Evolutionary conservation across 306 rosid species (phyloP).

Genomic region (Medicago arabica): DNA sequence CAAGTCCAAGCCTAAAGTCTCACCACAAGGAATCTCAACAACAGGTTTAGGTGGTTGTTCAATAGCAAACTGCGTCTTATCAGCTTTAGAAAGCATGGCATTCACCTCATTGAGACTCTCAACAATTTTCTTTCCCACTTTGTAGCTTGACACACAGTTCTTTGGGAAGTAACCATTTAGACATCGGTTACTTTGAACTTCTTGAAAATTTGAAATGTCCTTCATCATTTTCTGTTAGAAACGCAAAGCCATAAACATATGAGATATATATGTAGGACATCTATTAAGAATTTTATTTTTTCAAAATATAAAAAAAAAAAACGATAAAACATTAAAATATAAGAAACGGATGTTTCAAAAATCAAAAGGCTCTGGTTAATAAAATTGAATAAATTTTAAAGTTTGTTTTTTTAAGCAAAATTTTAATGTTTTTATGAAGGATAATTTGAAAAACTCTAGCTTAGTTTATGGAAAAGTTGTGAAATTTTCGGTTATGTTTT

Average conservation of each 20-base stretch:
- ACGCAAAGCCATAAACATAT: not conserved
- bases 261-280: not conserved
- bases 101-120: not conserved
- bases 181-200: constrained; percentile 14
- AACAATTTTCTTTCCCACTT: constrained; percentile 6
- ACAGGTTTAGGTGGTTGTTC: not conserved
- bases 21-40: not conserved
- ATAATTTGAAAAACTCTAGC: no score
- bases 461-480: no score
- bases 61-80: not conserved
- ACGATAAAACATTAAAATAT: no score
- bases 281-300: no score
- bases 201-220: not conserved
- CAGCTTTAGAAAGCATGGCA: not conserved
- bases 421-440: no score
- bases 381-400: no score
- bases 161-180: constrained; percentile 6
- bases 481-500: no score
- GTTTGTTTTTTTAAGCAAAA: no score
- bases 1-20: constrained; percentile 28
- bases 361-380: no score
- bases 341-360: no score
- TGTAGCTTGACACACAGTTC: constrained; percentile 19
- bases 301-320: no score
- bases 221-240: constrained; percentile 4